Evolutionary conservation across 2,329 filamentous ascomycete genomes (phyloP), one percentile per base, ranked within the genome.

Genomic region (Aspergillus vadensis): DNA sequence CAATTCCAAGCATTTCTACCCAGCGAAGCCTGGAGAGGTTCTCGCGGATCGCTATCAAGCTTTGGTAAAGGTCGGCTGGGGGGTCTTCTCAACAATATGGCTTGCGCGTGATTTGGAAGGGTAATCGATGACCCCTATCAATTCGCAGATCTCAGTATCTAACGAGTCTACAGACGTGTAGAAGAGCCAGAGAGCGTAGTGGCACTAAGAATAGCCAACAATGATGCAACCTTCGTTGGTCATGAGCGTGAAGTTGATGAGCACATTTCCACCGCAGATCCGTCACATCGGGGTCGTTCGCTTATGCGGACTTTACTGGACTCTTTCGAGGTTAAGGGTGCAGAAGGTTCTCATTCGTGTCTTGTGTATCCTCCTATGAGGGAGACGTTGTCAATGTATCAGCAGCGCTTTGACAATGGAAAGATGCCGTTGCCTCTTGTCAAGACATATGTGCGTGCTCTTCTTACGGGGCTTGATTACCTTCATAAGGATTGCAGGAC

Each of bases 391-490:
- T 76, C 70, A 53, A 66, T 74, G 41, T 76, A 74, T 63, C 69
- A 72, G 64, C 60, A 62, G 55, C 72, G 72, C 58, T 77, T 74
- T 64, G 62, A 64, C 0, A 44, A 66, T 15, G 58, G 61, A 59
- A 74, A 66, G 47, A 70, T 78, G 57, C 74, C 69, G 62, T 66
- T 72, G 25, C 67, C 70, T 9, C 67, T 76, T 4, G 65, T 76
- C 23, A 79, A 77, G 64, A 68, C 67, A 53, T 70, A 76, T 52
- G 65, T 80, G 56, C 70, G 70, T 53, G 67, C 70, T 57, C 70
- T 81, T 57, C 74, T 81, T 36, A 68, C 71, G 25, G 74, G 75
- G 15, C 75, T 81, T 39, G 73, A 81, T 56, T 80, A 79, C 66
- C 74, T 81, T 4, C 77, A 81, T 58, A 69, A 72, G 32, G 69